These are phyloP conservation scores for Boletus vermiculosoides DNA, from an alignment of 768 basidiomycete species.

Conservation along the genomic window DNA sequence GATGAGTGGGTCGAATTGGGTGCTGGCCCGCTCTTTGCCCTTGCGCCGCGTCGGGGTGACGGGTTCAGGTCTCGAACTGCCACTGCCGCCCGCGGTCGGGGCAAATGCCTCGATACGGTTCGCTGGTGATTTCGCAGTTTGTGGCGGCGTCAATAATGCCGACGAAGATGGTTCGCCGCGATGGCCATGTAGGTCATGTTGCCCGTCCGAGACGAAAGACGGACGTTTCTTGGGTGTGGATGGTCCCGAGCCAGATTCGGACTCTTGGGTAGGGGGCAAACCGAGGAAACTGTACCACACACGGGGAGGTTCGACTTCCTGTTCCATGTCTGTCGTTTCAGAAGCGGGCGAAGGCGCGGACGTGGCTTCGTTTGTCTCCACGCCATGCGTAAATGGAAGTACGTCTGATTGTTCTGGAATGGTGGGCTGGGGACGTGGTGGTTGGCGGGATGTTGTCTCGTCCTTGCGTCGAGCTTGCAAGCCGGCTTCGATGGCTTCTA, in stretches of 20 bases:
- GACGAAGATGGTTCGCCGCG: not conserved
- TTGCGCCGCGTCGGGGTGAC: slow-evolving; percentile 25
- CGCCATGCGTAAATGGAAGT: slow-evolving; percentile 19
- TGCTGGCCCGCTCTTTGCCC: slow-evolving; percentile 22
- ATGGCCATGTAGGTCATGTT: not conserved
- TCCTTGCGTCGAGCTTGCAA: slow-evolving; percentile 2
- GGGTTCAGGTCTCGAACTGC: slow-evolving; percentile 4
- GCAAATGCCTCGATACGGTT: not conserved
- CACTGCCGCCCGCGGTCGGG: not conserved
- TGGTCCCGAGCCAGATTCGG: not conserved
- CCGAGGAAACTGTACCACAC: slow-evolving; percentile 22
- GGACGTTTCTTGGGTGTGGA: slow-evolving; percentile 19
- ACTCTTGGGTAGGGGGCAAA: slow-evolving; percentile 14
- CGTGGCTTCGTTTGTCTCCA: not conserved
- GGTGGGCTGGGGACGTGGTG: not conserved
- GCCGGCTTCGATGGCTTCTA: slow-evolving; percentile 13
- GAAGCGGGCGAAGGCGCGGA: not conserved
- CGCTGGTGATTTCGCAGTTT: not conserved
- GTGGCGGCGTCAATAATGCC: slow-evolving; percentile 24
- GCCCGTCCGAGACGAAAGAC: not conserved
- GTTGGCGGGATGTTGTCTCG: not conserved
- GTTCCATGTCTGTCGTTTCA: not conserved
- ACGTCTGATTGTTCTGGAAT: not conserved
- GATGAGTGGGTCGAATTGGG: not conserved
- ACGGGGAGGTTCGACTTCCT: not conserved